phyloP scores from a whole-genome alignment of 768 basidiomycete genomes.

The Pulveroboletus sp. region DNA sequence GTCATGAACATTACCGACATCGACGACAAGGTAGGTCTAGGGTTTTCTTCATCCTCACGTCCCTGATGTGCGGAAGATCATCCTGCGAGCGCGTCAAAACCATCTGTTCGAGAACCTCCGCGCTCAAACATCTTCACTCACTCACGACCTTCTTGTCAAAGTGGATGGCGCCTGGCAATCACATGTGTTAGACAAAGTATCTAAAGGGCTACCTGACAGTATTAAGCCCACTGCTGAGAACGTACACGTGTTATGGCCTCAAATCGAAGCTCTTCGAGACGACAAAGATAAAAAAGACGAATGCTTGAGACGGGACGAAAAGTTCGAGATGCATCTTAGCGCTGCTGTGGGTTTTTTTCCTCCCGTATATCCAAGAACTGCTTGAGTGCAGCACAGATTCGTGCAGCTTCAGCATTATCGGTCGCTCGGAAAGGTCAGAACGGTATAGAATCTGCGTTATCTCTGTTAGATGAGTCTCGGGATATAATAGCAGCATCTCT shows the following conservation, averaged over 20 bases:
- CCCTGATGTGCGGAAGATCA: constrained; percentile 62
- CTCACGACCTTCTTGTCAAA: constrained; percentile 52
- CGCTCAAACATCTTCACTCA: constrained; percentile 49
- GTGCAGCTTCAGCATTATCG: constrained; percentile 50
- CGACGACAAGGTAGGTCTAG: constrained; percentile 84
- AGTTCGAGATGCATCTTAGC: constrained; percentile 85
- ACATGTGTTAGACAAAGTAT: constrained; percentile 61
- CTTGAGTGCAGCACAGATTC: constrained; percentile 37
- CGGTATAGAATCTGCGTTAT: constrained; percentile 43
- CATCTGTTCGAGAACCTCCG: constrained; percentile 64
- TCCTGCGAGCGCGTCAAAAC: constrained; percentile 81
- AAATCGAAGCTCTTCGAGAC: constrained; percentile 44
- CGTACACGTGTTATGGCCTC: constrained; percentile 52
- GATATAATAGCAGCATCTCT: constrained; percentile 73
- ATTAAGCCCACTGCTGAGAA: constrained; percentile 46
- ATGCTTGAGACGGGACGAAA: constrained; percentile 77
- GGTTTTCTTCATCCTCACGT: background rate
- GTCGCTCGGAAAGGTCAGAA: constrained; percentile 44
- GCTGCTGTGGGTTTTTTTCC: constrained; percentile 56
- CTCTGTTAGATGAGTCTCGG: constrained; percentile 66
- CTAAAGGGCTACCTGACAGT: constrained; percentile 54
- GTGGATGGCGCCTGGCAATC: constrained; percentile 61
- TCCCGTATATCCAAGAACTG: constrained; percentile 7
- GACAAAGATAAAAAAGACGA: constrained; percentile 66
- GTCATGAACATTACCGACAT: constrained; percentile 99